Evolutionary conservation across 192 early-diverging fungal species (phyloP).

Genomic region (Umbelopsis sp.): DNA sequence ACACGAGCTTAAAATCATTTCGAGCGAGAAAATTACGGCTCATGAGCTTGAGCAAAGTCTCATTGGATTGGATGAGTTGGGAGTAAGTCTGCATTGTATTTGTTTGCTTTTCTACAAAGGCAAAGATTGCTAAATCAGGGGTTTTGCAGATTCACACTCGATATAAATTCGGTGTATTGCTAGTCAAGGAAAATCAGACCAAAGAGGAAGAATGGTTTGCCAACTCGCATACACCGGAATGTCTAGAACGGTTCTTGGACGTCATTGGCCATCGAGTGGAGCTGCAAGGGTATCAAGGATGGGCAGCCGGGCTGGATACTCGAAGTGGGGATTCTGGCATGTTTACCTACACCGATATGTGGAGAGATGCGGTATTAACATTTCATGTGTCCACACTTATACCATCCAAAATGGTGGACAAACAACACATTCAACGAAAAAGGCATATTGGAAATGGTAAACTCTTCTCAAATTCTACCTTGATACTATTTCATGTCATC

Average conservation of each 20-base stretch:
- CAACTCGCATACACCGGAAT: slow-evolving; percentile 60
- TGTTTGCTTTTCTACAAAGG: not conserved
- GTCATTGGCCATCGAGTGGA: slow-evolving; percentile 74
- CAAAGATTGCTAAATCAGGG: not conserved
- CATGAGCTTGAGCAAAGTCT: slow-evolving; percentile 64
- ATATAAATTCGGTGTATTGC: slow-evolving; percentile 84
- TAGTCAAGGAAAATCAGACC: slow-evolving; percentile 67
- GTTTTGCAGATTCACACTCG: slow-evolving; percentile 36
- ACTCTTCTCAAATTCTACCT: not conserved
- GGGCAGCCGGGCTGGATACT: slow-evolving; percentile 76
- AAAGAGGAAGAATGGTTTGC: slow-evolving; percentile 80
- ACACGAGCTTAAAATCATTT: not conserved
- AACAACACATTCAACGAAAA: slow-evolving; percentile 70
- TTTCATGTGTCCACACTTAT: slow-evolving; percentile 79
- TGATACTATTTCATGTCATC: not conserved
- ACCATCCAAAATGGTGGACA: slow-evolving; percentile 67
- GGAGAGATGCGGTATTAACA: slow-evolving; percentile 76
- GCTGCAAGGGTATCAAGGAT: slow-evolving; percentile 74
- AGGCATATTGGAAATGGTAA: slow-evolving; percentile 63
- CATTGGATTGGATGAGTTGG: slow-evolving; percentile 72
- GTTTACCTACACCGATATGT: slow-evolving; percentile 70
- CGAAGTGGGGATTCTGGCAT: slow-evolving; percentile 66
- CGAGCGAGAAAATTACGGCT: slow-evolving; percentile 11
- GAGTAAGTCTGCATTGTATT: slow-evolving; percentile 50
- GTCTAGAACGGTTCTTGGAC: slow-evolving; percentile 66